Evolutionary conservation across 768 basidiomycete species (phyloP), one percentile per base, ranked within the genome.

Genomic region (Mycena vitilis): DNA sequence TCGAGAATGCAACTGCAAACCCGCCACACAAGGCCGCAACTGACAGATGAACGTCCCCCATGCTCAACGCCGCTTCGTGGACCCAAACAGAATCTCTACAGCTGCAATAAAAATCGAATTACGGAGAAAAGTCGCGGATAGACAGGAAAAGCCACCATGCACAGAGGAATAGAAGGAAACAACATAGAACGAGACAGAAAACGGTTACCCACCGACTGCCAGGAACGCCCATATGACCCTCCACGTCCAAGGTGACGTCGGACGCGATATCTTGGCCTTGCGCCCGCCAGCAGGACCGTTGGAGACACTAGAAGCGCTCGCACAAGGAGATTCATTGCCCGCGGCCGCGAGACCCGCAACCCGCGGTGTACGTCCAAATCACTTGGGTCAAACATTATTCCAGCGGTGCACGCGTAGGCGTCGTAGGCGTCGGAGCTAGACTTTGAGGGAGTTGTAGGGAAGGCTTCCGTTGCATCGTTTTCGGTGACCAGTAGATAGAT

Each of bases 261-360:
- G 93, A 53, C 90, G 89, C 38, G 94, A 95, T 44, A 95, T 95
- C 83, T 93, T 94, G 60, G 88, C 91, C 69, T 91, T 93, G 68
- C 91, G 54, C 51, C 52, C 60, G 58, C 34, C 47, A 16, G 18
- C 79, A 2, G 60, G 6, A 20, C 51, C 66, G 8, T 20, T 80
- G 9, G 63, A 45, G 30, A 61, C 16, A 30, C 70, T 71, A 7
- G 65, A 66, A 0, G 70, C 68, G 47, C 70, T 71, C 34, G 70
- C 44, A 2, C 70, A 51, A 25, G 70, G 70, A 4, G 63, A 57
- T 2, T 58, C 65, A 30, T 66, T 65, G 9, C 13, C 25, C 1
- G 51, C 11, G 6, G 51, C 40, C 6, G 40, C 45, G 13, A 52
- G 60, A 4, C 30, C 44, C 10, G n/a, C 9, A 4, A 64, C 58